These are phyloP conservation scores for Paecilomyces sp. DNA, from an alignment of 2,329 filamentous ascomycete genomes.

Conservation along the genomic window DNA sequence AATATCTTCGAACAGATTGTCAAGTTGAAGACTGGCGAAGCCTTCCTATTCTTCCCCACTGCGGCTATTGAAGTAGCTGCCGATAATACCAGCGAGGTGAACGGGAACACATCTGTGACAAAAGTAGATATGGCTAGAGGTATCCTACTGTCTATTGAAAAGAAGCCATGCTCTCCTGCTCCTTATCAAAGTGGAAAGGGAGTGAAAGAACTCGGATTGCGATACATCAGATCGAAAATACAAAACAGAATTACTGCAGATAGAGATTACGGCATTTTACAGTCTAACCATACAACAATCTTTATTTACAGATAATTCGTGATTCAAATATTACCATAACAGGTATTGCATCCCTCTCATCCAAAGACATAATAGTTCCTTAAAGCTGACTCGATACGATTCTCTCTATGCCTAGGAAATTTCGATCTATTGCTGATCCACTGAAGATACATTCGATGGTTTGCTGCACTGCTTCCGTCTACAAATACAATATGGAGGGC, in stretches of 20 bases:
- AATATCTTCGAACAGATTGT: slow-evolving; percentile 42
- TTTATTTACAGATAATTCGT: background rate
- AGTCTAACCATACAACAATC: background rate
- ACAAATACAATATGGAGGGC: no score
- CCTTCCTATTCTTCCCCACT: slow-evolving; percentile 43
- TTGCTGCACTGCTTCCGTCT: no score
- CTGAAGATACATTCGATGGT: no score
- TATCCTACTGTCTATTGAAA: background rate
- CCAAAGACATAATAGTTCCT: no score
- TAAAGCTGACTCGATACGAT: no score
- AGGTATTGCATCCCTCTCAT: no score
- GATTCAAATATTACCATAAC: background rate
- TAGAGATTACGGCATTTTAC: background rate
- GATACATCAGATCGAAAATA: background rate
- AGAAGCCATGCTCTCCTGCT: background rate
- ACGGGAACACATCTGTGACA: no score
- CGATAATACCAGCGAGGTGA: background rate
- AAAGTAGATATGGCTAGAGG: background rate
- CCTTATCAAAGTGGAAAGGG: background rate
- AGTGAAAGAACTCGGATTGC: background rate
- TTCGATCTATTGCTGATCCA: no score
- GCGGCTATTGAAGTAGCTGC: slow-evolving; percentile 29
- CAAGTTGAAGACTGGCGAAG: slow-evolving; percentile 41
- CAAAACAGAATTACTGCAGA: background rate
- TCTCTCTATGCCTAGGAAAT: no score